Evolutionary conservation across 2,329 filamentous ascomycete species (phyloP), one percentile per base, ranked within the genome.

Genomic region (Pseudogymnoascus sp.): DNA sequence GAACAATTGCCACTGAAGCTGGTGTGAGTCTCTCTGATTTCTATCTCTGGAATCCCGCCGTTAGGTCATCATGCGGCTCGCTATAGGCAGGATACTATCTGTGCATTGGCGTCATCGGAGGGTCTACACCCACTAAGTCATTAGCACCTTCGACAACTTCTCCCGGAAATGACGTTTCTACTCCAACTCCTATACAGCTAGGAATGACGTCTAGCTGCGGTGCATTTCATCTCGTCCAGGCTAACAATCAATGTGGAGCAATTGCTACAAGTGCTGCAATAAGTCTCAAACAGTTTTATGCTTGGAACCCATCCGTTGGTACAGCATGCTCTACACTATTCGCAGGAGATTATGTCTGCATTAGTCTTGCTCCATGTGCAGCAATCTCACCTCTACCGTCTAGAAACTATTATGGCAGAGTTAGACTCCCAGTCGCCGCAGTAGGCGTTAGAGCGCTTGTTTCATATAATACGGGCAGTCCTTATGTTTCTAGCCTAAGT

Each of bases 131-230:
- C 2, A 18, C 38, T n/a, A 40, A 16, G 38, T 18, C 38, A 18
- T 40, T 7, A 40, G 38, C 16, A 9, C n/a, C n/a, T 40, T 41
- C 16, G 5, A 11, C 38, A 21, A 41, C 38, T 41, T 21, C 16
- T 2, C 38, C 38, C 5, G 16, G n/a, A 41, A 41, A 41, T 18
- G 16, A 8, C 16, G 16, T 21, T 21, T 1, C 38, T 1, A 55
- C 66, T 38, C 68, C 67, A 12, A 64, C 63, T 31, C 59, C 65
- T 9, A 62, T 61, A 28, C 55, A 64, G 58, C 67, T 66, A 28
- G 65, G 49, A 12, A 59, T 59, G 18, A 28, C 28, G n/a, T 6
- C 45, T 11, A 60, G 25, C 35, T 62, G 31, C 7, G 31, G 38
- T 16, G 5, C 12, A 5, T 60, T 37, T 35, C 59, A 38, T 59